Base-by-base conservation (phyloP, 1,284 basidiomycete genomes). In the Fomitiporia mediterranea region DNA sequence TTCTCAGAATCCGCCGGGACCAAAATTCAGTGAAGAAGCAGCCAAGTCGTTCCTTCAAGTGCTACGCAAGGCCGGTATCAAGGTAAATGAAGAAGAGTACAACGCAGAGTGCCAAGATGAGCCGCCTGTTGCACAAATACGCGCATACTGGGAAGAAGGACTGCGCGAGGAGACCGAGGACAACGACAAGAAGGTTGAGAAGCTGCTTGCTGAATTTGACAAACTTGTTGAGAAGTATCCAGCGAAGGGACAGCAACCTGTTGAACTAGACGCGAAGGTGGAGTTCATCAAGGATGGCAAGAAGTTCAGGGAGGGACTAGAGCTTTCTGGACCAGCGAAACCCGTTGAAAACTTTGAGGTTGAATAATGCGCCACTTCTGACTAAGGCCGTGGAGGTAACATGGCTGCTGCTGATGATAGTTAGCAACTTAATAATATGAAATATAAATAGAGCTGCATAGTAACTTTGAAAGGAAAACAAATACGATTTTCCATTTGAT, bases 311-410 rank as follows among this genome's bases (percentile, higher is more conserved):
- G 76, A 79, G 28, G 66, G 73, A 7, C 69, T 96, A 46, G 64
- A 63, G 52, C 66, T 72, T 15, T 77, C 83, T 2, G 71, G 73
- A 19, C 71, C 74, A 60, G 77, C 82, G 15, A 76, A 72, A 37
- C 80, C 85, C 2, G 70, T 87, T 60, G 79, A 82, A 0, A 69
- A 82, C 54, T 89, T 86, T 86, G 87, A 89, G 70, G 71, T 87
- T 55, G 44, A 46, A 17, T 25, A 3, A 30, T 37, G 17, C 35
- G 17, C 17, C 35, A 17, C 4, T 37, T n/a, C 17, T 11, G 13
- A 37, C 35, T 37, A 17, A 37, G 11, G 37, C 4, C 4, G 19
- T 39, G 37, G 4, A 39, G 15, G 3, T n/a, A 13, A 4, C 11
- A 3, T 39, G 19, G 4, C 15, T 39, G 37, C 11, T 19, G 11